Conservation (phyloP, 2,329 filamentous ascomycete genomes). For the Colletotrichum filicis region DNA sequence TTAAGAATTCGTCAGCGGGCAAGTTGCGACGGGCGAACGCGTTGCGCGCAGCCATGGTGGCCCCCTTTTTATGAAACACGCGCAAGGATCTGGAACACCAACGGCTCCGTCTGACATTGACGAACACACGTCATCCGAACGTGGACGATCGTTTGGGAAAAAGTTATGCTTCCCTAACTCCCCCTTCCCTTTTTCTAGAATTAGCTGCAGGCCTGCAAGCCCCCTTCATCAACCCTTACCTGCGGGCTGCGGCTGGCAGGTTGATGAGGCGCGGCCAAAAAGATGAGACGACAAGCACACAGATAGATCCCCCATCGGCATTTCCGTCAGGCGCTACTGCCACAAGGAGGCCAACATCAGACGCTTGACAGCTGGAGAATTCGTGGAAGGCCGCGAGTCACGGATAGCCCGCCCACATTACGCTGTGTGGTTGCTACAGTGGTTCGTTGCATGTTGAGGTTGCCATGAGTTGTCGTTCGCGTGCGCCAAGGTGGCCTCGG, state of each 20-base stretch:
- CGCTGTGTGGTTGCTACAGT: neutral
- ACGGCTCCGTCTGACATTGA: neutral
- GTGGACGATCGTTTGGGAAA: neutral
- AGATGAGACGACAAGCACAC: neutral
- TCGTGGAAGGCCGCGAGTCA: neutral
- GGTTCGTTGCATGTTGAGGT: neutral
- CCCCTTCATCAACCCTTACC: neutral
- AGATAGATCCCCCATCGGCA: neutral
- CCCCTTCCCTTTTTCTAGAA: neutral
- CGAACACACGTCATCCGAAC: neutral
- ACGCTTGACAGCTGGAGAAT: neutral
- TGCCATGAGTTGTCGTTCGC: neutral
- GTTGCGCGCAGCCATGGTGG: neutral
- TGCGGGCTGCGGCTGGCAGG: neutral
- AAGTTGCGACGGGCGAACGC: neutral
- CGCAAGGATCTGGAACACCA: constrained; percentile 1
- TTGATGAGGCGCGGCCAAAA: neutral
- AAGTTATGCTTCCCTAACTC: neutral
- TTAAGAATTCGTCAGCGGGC: neutral
- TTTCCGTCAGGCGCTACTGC: neutral
- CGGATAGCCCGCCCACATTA: neutral
- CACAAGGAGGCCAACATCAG: neutral
- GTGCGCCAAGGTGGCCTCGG: neutral
- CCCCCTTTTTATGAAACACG: constrained; percentile 5
- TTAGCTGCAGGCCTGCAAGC: neutral